A percentile compares a stretch with the other conserved stretches of the same genome.
Evolutionary conservation across 2,329 filamentous ascomycete species (phyloP).

Genomic region (Neophaeococcomyces aloes): DNA sequence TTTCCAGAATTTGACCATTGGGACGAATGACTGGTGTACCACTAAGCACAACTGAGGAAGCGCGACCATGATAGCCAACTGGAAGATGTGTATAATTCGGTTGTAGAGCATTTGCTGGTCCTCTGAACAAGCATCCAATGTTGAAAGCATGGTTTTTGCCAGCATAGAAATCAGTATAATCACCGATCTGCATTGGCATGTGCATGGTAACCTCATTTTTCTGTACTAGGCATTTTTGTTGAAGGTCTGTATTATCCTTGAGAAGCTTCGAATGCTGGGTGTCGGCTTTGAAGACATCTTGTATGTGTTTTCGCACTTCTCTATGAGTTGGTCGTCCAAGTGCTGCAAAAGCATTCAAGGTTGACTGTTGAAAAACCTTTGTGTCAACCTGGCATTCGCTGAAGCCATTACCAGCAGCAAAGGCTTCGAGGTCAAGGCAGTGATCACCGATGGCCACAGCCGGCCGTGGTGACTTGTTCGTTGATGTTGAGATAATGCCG

Average conservation of each 20-base stretch:
- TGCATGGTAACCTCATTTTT: constrained; percentile 53
- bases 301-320: constrained; percentile 58
- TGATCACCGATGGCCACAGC: constrained; percentile 64
- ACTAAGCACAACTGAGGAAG: constrained; percentile 43
- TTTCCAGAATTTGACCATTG: constrained; percentile 60
- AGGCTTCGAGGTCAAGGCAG: constrained; percentile 57
- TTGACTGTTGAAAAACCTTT: constrained; percentile 53
- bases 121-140: constrained; percentile 57
- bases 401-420: constrained; percentile 51
- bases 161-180: constrained; percentile 80
- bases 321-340: constrained; percentile 58
- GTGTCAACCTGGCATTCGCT: constrained; percentile 47
- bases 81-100: constrained; percentile 74
- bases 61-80: constrained; percentile 68
- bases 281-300: constrained; percentile 51
- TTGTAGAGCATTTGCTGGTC: constrained; percentile 60
- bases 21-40: constrained; percentile 59
- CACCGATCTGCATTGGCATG: constrained; percentile 65
- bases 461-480: constrained; percentile 47
- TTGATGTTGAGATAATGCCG: constrained; percentile 61
- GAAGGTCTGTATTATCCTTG: constrained; percentile 49
- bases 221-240: constrained; percentile 48
- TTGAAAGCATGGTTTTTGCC: constrained; percentile 69
- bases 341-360: constrained; percentile 62
- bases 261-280: constrained; percentile 53